Base-by-base conservation (phyloP, 257 asterid genomes). In the Ehretia macrophylla region DNA sequence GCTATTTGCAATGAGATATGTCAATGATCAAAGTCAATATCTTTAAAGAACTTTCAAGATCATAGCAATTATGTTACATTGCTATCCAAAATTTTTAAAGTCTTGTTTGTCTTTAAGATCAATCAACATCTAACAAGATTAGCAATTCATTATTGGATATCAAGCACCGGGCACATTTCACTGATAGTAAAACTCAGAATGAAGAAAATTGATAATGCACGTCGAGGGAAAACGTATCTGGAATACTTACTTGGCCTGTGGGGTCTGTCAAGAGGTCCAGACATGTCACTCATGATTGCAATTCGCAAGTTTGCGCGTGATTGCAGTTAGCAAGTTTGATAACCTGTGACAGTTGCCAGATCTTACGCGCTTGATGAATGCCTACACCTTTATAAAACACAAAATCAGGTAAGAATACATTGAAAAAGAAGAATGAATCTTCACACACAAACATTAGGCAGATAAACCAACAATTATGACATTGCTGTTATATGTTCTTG, bases 221-320 rank as follows among this genome's bases (percentile, higher is more conserved):
- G 16, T 40, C 16, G 22, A 18, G 35, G 19, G 16, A 59, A 39
- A 20, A 22, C 13, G n/a, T 4, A 51, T 11, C 54, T 13, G 20
- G 44, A n/a, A 17, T 20, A 59, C 91, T 71, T 75, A 83, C 90
- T 80, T 61, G 79, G 81, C 75, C 73, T 66, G 69, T 49, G 9
- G 1, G 83, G 77, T 62, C 70, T 79, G 60, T 81, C 87, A 20
- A 66, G 54, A 61, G 78, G 73, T 70, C 78, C 95, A 6, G 84
- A 79, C 81, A 65, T 70, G 59, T 75, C 92, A 67, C 79, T 69
- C 77, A 58, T 71, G 62, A 59, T 58, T 62, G 77, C 64, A 74
- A 11, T 40, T 16, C 32, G 32, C 23, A 18, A 18, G n/a, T 40
- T 59, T 23, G 5, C 12, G 11, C 38, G 14, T 10, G 35, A 20